Evolutionary conservation across 495 filamentous ascomycete species (phyloP).

Genomic region (Niebla homalea): DNA sequence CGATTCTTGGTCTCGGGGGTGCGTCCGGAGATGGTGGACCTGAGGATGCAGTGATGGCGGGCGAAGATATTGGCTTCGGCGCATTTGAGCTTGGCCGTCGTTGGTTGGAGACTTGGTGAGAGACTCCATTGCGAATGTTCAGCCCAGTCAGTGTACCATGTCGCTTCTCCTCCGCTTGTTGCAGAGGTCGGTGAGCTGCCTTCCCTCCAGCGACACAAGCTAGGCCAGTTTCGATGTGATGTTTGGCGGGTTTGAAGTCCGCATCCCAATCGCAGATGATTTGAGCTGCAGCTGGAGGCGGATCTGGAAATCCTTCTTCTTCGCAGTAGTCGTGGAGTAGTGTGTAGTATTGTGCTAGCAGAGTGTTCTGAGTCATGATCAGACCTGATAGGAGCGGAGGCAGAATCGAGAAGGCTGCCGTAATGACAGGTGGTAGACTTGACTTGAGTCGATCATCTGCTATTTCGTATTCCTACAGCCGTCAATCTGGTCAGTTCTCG

Average conservation of each 20-base stretch:
- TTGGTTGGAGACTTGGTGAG: slow-evolving; percentile 11
- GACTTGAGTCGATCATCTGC: slow-evolving; percentile 72
- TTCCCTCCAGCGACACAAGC: slow-evolving; percentile 59
- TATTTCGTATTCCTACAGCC: slow-evolving; percentile 58
- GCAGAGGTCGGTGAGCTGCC: slow-evolving; percentile 51
- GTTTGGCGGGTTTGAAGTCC: slow-evolving; percentile 49
- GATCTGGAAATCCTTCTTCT: slow-evolving; percentile 55
- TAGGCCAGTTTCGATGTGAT: slow-evolving; percentile 58
- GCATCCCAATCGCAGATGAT: slow-evolving; percentile 58
- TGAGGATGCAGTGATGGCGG: slow-evolving; percentile 15
- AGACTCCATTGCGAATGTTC: slow-evolving; percentile 24
- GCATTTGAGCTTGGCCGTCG: slow-evolving; percentile 14
- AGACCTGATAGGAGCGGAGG: slow-evolving; percentile 63
- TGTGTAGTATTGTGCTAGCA: slow-evolving; percentile 79
- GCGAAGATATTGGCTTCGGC: slow-evolving; percentile 20
- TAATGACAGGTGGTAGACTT: slow-evolving; percentile 61
- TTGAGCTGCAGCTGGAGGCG: slow-evolving; percentile 58
- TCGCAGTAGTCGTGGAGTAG: slow-evolving; percentile 65
- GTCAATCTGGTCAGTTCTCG: too few species aligned
- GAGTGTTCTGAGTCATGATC: slow-evolving; percentile 68
- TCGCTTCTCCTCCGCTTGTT: slow-evolving; percentile 23
- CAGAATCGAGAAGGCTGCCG: slow-evolving; percentile 62
- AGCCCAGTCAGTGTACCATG: slow-evolving; percentile 24
- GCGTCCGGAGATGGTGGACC: slow-evolving; percentile 17
- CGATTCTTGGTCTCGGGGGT: slow-evolving; percentile 12